Base-by-base conservation (phyloP, 1,284 basidiomycete species). In the Phellopilus nigrolimitatus region DNA sequence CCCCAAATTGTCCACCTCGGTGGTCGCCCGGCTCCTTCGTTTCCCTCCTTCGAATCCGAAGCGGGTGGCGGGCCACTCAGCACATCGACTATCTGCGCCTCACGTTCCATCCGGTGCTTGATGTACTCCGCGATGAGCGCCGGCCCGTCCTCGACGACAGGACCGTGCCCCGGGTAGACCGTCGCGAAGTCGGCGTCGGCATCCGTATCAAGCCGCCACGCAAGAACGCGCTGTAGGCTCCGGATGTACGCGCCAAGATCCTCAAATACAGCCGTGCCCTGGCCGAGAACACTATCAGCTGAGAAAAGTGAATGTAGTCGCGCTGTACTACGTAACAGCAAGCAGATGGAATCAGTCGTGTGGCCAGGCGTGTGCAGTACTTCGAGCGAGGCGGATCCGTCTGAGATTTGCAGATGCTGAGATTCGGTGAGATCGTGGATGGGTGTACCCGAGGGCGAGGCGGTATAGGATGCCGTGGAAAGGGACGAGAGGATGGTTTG, bases 341-440 rank as follows among this genome's bases (percentile, higher is more conserved):
- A 69, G 47, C 76, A 86, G 59, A 95, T 79, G 4, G 91, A 95
- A 66, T 98, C 95, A 31, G 73, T 63, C 0, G 95, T 97, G 63
- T 98, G 95, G 0, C 95, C 95, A 0, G 95, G 95, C 0, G 92
- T 88, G 62, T 91, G 85, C 0, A 97, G 60, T 13, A 95, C 80
- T 22, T 74, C 74, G 12, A 93, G 62, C 19, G 68, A 44, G 49
- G 43, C 51, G 60, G 46, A 28, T 8, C 42, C 28, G 15, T 43
- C 33, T 24, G 9, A 9, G 27, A 44, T 51, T 36, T 25, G 55
- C n/a, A 89, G 62, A 1, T 67, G 63, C 60, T 87, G 81, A 0
- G 64, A 66, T 40, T 87, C 77, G 33, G 62, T 55, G 19, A 89
- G 68, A 53, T 80, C 74, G 54, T 88, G 82, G 47, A 87, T 71